Evolutionary conservation across 1,284 basidiomycete genomes (phyloP), one percentile per base, ranked within the genome.

Genomic region (Ceratorhiza oryzae-sativae): DNA sequence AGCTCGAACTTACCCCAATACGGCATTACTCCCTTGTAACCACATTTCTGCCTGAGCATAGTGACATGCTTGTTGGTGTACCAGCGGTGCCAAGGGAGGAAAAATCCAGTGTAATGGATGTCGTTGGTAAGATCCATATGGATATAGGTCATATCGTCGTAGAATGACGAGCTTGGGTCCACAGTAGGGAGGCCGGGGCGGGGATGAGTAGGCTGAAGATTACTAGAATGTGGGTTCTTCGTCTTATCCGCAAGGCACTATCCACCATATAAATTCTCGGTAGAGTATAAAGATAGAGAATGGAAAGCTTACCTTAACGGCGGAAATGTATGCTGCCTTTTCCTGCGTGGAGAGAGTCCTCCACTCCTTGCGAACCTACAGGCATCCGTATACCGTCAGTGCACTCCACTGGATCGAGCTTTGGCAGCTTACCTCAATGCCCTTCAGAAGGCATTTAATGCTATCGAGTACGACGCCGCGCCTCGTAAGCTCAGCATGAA

Each of bases 131-230:
- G 51, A 25, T 67, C 63, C 63, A 67, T 67, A 41, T 67, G 63
- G 36, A 67, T 51, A 41, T 67, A 67, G 49, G 51, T 56, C 63
- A 67, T 55, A n/a, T 67, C 63, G 39, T 67, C 63, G 63, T 55
- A 55, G 18, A 67, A 55, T 2, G 48, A 53, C 13, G 63, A 67
- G 51, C 39, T 25, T 1, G 48, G 13, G 1, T 30, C 55, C 6
- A 67, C 51, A 10, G 15, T 10, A 9, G 63, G 63, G 25, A 67
- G 5, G 41, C 55, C 36, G 34, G 32, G 1, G 27, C 63, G 63
- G 4, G 63, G 63, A 36, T 67, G 55, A 1, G 30, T 30, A 23
- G 63, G 49, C 63, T 67, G 41, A 51, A 67, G 63, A 1, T 27
- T 27, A 15, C 42, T 56, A 27, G 48, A 53, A 51, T 67, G 63